Evolutionary conservation across 768 basidiomycete species (phyloP), one percentile per base, ranked within the genome.

Genomic region (Pisolithus marmoratus): DNA sequence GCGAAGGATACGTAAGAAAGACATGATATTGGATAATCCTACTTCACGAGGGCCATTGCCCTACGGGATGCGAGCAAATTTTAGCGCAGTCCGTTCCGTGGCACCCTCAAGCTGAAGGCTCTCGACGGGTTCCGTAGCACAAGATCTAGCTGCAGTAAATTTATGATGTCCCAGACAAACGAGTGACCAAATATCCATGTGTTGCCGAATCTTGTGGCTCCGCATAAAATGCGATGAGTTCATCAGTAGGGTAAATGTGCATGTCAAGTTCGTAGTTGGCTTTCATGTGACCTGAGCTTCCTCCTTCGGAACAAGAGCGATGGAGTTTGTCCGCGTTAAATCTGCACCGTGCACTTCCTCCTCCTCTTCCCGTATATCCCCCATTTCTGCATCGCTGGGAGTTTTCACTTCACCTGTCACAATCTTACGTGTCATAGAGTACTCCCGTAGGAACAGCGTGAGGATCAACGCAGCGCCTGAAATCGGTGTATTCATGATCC

Each of bases 401-500:
- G 26, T 43, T 49, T 59, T 62, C 5, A 15, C 49, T n/a, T 63
- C 56, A 15, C 56, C 69, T 22, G 65, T 72, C 17, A 81, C 72
- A 26, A 76, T 67, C 38, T 70, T 72, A 3, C 84, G 76, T 44
- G 79, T 66, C 22, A 88, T 68, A 27, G 82, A 75, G 65, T 89
- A 88, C 24, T 72, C 72, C 46, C 81, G 74, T 23, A 89, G 51
- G 57, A 84, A 77, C 26, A 85, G 57, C 17, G 78, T 63, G 54
- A 73, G 54, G 34, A 85, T 56, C 58, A 86, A 74, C 24, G 76
- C 72, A 38, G 72, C 70, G 12, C 79, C 82, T 7, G 78, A 48
- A 24, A 87, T 68, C 0, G 81, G 83, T 9, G 82, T 82, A 64
- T 73, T 74, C 8, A 83, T 81, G 20, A 85, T 55, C 85, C 86